Percentiles rank a stretch among this genome's conserved stretches.
phyloP scores from a whole-genome alignment of 768 basidiomycete genomes.

The Sarcomyxa edulis region DNA sequence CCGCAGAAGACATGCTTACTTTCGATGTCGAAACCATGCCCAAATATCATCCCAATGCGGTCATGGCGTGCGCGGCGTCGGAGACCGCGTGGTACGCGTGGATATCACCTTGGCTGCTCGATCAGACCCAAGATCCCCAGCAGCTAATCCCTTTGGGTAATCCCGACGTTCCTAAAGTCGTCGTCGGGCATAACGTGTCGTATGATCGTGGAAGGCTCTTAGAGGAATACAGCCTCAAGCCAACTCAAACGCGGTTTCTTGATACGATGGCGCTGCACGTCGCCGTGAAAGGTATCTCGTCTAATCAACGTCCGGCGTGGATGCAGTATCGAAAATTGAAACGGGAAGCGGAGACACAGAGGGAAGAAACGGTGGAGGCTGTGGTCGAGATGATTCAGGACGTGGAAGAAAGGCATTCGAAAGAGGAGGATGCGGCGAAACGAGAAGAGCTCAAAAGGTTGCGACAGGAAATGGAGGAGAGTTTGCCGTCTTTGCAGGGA shows the following conservation, averaged over 20 bases:
- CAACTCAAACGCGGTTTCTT: conserved; percentile 73
- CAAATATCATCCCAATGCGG: conserved; percentile 69
- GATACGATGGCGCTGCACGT: conserved; percentile 96
- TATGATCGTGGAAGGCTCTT: conserved; percentile 82
- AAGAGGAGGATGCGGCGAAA: conserved; percentile 42
- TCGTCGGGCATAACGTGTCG: conserved; percentile 94
- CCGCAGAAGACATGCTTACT: conserved; percentile 68
- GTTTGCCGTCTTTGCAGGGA: conserved; percentile 20
- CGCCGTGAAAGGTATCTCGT: conserved; percentile 90
- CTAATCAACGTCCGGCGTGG: conserved; percentile 93
- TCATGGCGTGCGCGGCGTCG: conserved; percentile 88
- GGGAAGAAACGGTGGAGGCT: conserved; percentile 59
- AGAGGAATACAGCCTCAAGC: conserved; percentile 75
- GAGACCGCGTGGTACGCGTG: conserved; percentile 89
- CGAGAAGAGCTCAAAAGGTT: conserved; percentile 33
- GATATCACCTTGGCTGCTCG: conserved; percentile 91
- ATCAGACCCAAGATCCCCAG: conserved; percentile 42
- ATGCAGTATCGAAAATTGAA: conserved; percentile 76
- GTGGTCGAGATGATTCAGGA: conserved; percentile 35
- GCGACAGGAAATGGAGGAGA: conserved; percentile 33
- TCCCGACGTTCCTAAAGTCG: conserved; percentile 45
- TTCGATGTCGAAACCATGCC: conserved; percentile 97
- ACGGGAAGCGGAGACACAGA: conserved; percentile 45
- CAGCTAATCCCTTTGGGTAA: conserved; percentile 77
- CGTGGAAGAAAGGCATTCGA: conserved; percentile 42